Conservation (phyloP, 1,284 basidiomycete species). For the Cutaneotrichosporon sp. region DNA sequence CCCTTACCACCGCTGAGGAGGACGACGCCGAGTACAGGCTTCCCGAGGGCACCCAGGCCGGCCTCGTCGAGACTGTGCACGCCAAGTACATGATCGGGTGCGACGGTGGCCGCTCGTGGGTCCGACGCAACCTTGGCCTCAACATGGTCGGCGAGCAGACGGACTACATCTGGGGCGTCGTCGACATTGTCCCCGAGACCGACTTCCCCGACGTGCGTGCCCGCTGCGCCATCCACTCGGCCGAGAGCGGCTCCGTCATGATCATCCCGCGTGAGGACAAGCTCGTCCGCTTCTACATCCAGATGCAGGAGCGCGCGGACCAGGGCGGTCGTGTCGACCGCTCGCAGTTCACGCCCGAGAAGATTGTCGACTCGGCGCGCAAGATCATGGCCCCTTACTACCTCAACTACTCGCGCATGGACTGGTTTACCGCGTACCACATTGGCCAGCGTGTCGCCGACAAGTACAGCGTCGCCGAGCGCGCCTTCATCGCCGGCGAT, state of each 20-base stretch:
- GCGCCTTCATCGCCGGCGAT: slow-evolving; percentile 48
- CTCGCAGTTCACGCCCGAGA: slow-evolving; percentile 37
- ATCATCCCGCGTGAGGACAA: slow-evolving; percentile 29
- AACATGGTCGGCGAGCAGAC: slow-evolving; percentile 33
- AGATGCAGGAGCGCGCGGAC: slow-evolving; percentile 21
- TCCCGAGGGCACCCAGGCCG: slow-evolving; percentile 20
- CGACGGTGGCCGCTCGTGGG: slow-evolving; percentile 36
- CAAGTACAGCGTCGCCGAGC: slow-evolving; percentile 29
- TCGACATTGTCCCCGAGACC: slow-evolving; percentile 28
- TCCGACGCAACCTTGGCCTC: slow-evolving; percentile 28
- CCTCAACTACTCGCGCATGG: slow-evolving; percentile 40
- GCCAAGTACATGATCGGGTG: slow-evolving; percentile 37
- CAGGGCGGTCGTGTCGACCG: slow-evolving; percentile 26
- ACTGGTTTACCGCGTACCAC: slow-evolving; percentile 49
- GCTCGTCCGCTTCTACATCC: slow-evolving; percentile 30
- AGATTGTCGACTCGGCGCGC: slow-evolving; percentile 38
- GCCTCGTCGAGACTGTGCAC: slow-evolving; percentile 27
- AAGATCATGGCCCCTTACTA: slow-evolving; percentile 43
- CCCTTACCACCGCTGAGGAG: slow-evolving; percentile 23
- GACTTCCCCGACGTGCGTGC: slow-evolving; percentile 30
- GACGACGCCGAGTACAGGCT: slow-evolving; percentile 26
- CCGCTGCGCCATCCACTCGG: slow-evolving; percentile 29
- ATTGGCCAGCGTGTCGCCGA: slow-evolving; percentile 44
- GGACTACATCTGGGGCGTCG: slow-evolving; percentile 34
- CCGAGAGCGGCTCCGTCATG: slow-evolving; percentile 24